Conservation (phyloP, 352 stramenopile genomes). For the Pythium dissotocum region DNA sequence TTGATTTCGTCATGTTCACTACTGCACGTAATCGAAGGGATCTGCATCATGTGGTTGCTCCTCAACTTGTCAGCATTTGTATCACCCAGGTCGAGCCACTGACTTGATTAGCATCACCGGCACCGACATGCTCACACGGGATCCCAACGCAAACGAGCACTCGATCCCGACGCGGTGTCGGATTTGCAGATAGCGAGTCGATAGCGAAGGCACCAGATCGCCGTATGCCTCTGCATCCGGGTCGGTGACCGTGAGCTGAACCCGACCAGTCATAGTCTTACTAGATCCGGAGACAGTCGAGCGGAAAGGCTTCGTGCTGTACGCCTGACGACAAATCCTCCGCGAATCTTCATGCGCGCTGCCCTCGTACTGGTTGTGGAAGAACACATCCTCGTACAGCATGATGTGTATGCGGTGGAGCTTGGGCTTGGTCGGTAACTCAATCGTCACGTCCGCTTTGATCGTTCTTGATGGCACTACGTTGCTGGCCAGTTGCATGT, state of each 20-base stretch:
- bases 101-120: not conserved
- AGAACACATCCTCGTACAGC: constrained; percentile 4
- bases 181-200: not conserved
- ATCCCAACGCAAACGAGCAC: not conserved
- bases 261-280: not conserved
- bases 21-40: no score
- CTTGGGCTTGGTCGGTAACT: constrained; percentile 5
- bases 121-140: not conserved
- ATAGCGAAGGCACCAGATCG: not conserved
- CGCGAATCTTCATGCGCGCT: not conserved
- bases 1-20: no score
- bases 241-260: constrained; percentile 6
- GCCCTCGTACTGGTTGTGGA: not conserved
- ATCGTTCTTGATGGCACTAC: not conserved
- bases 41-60: no score
- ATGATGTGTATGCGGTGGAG: not conserved
- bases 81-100: not conserved
- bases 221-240: constrained; percentile 4
- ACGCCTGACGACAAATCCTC: not conserved
- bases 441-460: constrained; percentile 1
- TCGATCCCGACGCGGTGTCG: constrained; percentile 9
- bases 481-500: not conserved
- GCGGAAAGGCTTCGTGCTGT: not conserved
- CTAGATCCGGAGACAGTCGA: not conserved
- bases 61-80: no score